Evolutionary conservation across 768 basidiomycete genomes (phyloP).

Genomic region (Mycena olivaceomarginata): DNA sequence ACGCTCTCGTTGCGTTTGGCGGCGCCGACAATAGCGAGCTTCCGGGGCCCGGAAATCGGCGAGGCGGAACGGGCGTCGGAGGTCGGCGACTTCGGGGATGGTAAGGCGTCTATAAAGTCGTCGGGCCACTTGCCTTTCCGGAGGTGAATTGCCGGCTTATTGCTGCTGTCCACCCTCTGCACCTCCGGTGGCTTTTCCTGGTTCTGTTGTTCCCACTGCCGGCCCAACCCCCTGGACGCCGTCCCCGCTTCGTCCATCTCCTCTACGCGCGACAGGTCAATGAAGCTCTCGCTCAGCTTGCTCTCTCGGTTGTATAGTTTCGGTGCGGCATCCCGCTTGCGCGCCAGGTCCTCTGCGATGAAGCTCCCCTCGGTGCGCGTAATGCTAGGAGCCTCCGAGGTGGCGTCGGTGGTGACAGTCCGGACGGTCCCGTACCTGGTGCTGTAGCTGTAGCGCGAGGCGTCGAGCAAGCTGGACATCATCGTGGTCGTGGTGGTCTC

Average conservation of each 20-base stretch:
- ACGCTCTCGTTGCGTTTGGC: constrained; percentile 66
- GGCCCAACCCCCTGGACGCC: constrained; percentile 48
- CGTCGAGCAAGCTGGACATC: constrained; percentile 80
- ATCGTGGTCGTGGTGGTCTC: constrained; percentile 69
- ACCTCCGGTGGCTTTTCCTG: constrained; percentile 39
- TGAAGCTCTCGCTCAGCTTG: constrained; percentile 72
- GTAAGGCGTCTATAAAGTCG: constrained; percentile 82
- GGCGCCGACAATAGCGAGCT: constrained; percentile 72
- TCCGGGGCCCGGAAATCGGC: constrained; percentile 68
- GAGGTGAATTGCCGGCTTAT: constrained; percentile 69
- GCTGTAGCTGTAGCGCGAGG: constrained; percentile 66
- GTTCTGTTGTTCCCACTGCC: constrained; percentile 42
- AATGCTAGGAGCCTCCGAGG: constrained; percentile 83
- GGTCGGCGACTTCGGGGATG: constrained; percentile 54
- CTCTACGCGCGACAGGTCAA: constrained; percentile 45
- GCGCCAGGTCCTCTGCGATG: constrained; percentile 70
- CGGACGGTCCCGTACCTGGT: constrained; percentile 84
- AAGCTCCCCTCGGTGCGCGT: constrained; percentile 78
- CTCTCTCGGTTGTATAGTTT: constrained; percentile 69
- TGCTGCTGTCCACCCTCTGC: constrained; percentile 51
- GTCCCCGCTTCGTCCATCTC: constrained; percentile 48
- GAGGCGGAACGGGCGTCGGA: constrained; percentile 50
- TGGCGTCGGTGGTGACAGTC: constrained; percentile 89
- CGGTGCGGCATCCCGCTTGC: constrained; percentile 56
- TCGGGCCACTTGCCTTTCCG: constrained; percentile 91